Conservation (phyloP, 2,329 filamentous ascomycete species). For the Botrytis deweyae region DNA sequence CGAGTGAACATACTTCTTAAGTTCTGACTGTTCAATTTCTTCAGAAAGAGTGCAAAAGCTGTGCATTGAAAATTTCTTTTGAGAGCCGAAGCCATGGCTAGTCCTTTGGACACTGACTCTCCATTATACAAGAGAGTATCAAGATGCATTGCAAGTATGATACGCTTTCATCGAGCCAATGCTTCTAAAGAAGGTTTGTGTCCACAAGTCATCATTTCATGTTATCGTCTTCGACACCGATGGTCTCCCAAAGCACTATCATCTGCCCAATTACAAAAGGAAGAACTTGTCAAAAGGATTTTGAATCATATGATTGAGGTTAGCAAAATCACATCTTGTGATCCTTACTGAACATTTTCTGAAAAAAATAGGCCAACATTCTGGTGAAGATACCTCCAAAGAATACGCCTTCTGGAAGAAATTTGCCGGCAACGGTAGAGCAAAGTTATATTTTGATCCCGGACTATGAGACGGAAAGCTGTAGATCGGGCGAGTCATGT, state of each 20-base stretch:
- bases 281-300: constrained; percentile 14
- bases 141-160: constrained; percentile 18
- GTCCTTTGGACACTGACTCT: background rate
- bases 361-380: constrained; percentile 3
- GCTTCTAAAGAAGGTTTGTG: constrained; percentile 20
- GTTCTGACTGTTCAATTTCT: background rate
- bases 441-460: constrained; percentile 18
- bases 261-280: constrained; percentile 9
- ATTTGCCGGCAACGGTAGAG: constrained; percentile 16
- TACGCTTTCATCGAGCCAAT: constrained; percentile 19
- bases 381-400: background rate
- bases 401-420: constrained; percentile 2
- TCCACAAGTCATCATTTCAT: constrained; percentile 20
- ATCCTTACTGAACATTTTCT: background rate
- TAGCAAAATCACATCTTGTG: background rate
- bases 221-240: constrained; percentile 13
- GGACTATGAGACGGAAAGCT: constrained; percentile 4
- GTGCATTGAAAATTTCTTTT: background rate
- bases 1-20: background rate
- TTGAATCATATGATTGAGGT: constrained; percentile 21
- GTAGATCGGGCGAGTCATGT: constrained; percentile 4
- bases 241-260: constrained; percentile 14
- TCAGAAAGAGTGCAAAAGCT: background rate
- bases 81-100: background rate
- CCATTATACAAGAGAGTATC: constrained; percentile 13